These are phyloP conservation scores for Dipodascus geniculatus DNA, from an alignment of 805 yeast genomes.

Conservation along the genomic window DNA sequence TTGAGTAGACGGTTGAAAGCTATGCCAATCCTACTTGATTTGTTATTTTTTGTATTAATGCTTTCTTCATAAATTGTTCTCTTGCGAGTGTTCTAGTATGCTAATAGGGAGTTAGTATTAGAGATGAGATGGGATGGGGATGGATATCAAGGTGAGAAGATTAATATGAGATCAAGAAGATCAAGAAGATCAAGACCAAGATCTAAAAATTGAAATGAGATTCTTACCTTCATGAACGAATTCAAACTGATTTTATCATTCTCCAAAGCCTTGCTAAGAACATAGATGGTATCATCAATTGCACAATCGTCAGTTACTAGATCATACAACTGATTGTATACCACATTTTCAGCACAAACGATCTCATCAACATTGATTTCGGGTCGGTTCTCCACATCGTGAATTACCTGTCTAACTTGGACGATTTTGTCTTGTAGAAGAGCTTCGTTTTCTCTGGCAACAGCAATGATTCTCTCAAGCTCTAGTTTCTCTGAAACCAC, in stretches of 20 bases:
- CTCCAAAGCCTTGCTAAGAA: conserved; percentile 44
- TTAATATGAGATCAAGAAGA: no score
- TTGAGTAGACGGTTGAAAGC: no score
- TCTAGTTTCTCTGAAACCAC: conserved; percentile 26
- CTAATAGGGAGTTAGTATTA: conserved; percentile 8
- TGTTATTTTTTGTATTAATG: conserved; percentile 32
- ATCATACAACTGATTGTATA: conserved; percentile 49
- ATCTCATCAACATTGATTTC: conserved; percentile 32
- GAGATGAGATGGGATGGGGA: no score
- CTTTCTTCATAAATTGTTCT: conserved; percentile 46
- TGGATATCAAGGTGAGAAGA: no score
- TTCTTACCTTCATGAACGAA: conserved; percentile 25
- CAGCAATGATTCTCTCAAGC: conserved; percentile 19
- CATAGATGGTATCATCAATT: conserved; percentile 52
- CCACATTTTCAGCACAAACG: conserved; percentile 40
- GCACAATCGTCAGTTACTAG: conserved; percentile 58
- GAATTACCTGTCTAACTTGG: conserved; percentile 22
- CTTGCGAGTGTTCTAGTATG: conserved; percentile 46
- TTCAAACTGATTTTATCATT: conserved; percentile 34
- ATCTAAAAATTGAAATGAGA: no score
- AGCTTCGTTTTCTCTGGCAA: conserved; percentile 22
- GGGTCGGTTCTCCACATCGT: conserved; percentile 23
- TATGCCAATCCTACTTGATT: conserved; percentile 11
- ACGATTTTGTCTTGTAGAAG: conserved; percentile 23
- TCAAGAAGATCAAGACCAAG: no score